Base-by-base conservation (phyloP, 805 yeast genomes). In the Barnettozyma populi region DNA sequence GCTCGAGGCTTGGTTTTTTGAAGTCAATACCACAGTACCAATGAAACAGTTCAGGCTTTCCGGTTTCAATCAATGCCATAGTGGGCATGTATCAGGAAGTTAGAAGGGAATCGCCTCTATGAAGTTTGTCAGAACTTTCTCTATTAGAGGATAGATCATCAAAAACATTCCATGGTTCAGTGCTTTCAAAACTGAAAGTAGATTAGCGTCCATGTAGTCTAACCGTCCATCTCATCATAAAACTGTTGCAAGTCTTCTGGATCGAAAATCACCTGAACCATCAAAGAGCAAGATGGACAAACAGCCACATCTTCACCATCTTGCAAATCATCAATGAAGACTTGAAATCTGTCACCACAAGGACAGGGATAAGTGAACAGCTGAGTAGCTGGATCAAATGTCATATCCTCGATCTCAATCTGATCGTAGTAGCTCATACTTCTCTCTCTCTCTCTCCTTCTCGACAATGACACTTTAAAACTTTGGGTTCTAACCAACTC, bases 261-360 rank as follows among this genome's bases (percentile, higher is more conserved):
- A 36, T 94, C 99, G 63, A 83, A 94, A 2, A 94, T 85, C 29
- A 94, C 95, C 63, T 86, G 84, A 35, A 90, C 90, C 95, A 89
- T 90, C 45, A 94, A 71, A 19, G 96, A 86, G 68, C 99, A 94
- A 47, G 95, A 84, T 25, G 99, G 99, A 66, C 99, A 94, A 16
- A 92, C 95, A 0, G 99, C 99, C 27, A 89, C 81, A 51, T 89
- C 90, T 57, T 88, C 95, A 8, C 97, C 99, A 57, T 90, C 97
- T 52, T 74, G 72, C 65, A 94, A 72, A 62, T 94, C 99, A 57
- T 85, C 94, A 44, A 90, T 72, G 27, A 79, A 73, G 24, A 94
- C 86, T 61, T 92, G 95, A 67, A 94, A 94, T 60, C 82, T 75
- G 66, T 94, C 99, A 9, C 99, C 99, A 67, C 99, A 94, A 1